Evolutionary conservation across 805 yeast genomes (phyloP).

Genomic region (Metschnikowia kofuensis): DNA sequence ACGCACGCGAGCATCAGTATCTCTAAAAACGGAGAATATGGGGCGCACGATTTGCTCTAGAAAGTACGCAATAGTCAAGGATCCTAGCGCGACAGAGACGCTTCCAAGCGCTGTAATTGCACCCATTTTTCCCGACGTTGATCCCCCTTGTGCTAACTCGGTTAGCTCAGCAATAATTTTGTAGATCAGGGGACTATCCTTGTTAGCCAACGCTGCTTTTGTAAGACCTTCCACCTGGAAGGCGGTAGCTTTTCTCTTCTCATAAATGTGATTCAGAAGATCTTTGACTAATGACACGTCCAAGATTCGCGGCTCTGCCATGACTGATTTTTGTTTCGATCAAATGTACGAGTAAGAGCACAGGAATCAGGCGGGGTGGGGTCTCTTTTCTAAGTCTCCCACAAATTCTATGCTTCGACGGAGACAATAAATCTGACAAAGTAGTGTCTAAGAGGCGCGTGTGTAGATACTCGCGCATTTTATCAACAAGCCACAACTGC

Average conservation of each 20-base stretch:
- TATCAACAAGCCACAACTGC: too few relatives aligned
- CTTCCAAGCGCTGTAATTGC: constrained; percentile 96
- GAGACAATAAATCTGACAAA: too few relatives aligned
- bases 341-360: too few relatives aligned
- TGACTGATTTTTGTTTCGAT: not conserved
- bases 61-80: constrained; percentile 76
- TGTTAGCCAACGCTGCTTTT: constrained; percentile 59
- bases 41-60: constrained; percentile 87
- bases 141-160: constrained; percentile 74
- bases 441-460: too few relatives aligned
- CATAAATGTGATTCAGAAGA: constrained; percentile 44
- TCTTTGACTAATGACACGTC: constrained; percentile 40
- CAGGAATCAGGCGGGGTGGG: too few relatives aligned
- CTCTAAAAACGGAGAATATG: constrained; percentile 92
- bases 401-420: too few relatives aligned
- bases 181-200: constrained; percentile 58
- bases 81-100: constrained; percentile 89
- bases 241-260: constrained; percentile 46
- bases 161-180: constrained; percentile 70
- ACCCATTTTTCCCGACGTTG: constrained; percentile 76
- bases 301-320: constrained; percentile 26
- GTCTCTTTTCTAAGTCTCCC: too few relatives aligned
- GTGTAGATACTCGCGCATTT: too few relatives aligned
- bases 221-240: constrained; percentile 75
- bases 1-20: constrained; percentile 94